Base-by-base conservation (phyloP, 148 eudicot genomes). In the Heliamphora exappendiculata region DNA sequence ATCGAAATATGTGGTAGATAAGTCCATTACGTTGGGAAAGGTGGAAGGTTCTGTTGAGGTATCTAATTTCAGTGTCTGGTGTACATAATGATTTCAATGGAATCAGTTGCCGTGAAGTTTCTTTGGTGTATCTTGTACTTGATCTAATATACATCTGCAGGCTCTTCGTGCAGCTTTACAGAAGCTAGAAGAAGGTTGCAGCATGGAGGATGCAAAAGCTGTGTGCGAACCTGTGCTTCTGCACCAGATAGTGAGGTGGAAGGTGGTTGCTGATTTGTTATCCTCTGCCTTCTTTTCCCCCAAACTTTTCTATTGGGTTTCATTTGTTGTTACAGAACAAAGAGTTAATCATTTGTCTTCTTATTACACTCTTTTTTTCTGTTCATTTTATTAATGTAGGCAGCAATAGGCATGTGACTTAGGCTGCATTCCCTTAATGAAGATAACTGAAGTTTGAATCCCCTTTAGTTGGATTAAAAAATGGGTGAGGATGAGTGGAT, bases 1-100 rank as follows among this genome's bases (percentile, higher is more conserved):
- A 75, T 81, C 81, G 13, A 89, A 71, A 64, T 50, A 54, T 82
- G 76, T 76, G 13, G 70, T 79, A 44, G 88, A 90, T 77, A 84
- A 82, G 84, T 53, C 75, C 67, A 85, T 87, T 42, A 88, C 97
- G 7, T 66, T 63, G 76, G 96, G 94, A 51, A 95, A 89, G 78
- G 97, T 95, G 78, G 91, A 89, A 66, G 88, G 83, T n/a, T 84
- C 76, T 70, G 79, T 88, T 75, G 83, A 86, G 97, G 99, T 91
- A 87, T 81, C 16, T 67, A 47, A 39, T 73, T 14, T 47, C 39
- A 41, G 44, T n/a, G 71, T 75, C 44, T 72, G 36, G 51, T 74
- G 59, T 65, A 51, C 24, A 55, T 64, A 49, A 17, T 70, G 34
- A 9, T 72, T 44, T 59, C 42, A 17, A 50, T 53, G 54, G 62